Evolutionary conservation across 495 filamentous ascomycete species (phyloP).

Genomic region (Cairneyella variabilis): DNA sequence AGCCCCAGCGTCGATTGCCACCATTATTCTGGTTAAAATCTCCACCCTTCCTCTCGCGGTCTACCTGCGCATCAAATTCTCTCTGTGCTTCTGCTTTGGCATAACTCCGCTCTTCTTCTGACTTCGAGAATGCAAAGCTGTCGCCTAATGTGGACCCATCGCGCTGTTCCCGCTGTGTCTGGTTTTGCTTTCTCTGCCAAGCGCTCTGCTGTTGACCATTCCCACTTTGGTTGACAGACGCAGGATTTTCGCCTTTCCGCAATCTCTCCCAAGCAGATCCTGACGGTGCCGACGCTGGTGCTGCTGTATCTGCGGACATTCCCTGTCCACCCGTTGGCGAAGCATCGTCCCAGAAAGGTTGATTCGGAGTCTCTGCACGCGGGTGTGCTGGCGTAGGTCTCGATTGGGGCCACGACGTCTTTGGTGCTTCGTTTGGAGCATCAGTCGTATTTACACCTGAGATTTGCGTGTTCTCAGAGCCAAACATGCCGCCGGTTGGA

Average conservation of each 20-base stretch:
- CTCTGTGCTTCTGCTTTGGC: conserved; percentile 48
- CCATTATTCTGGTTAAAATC: conserved; percentile 19
- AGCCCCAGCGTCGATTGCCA: conserved; percentile 16
- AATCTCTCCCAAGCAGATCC: conserved; percentile 24
- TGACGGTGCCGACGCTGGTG: neutral
- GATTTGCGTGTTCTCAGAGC: neutral
- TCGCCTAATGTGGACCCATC: conserved; percentile 23
- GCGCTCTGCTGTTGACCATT: neutral
- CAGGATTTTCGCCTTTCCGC: conserved; percentile 10
- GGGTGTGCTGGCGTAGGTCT: neutral
- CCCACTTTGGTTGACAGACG: neutral
- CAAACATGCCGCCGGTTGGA: conserved; percentile 22
- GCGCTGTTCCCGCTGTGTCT: neutral
- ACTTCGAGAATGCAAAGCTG: conserved; percentile 32
- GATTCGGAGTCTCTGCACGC: neutral
- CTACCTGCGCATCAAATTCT: conserved; percentile 48
- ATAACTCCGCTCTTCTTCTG: conserved; percentile 17
- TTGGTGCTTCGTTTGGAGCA: neutral
- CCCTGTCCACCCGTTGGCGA: conserved; percentile 25
- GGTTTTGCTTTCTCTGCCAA: conserved; percentile 11
- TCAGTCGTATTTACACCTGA: no score
- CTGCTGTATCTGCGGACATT: conserved; percentile 7
- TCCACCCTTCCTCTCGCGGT: conserved; percentile 40
- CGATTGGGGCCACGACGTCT: neutral
- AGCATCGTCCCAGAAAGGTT: conserved; percentile 23